Conservation (phyloP, 192 early-diverging fungal species). For the Endogone sp. region DNA sequence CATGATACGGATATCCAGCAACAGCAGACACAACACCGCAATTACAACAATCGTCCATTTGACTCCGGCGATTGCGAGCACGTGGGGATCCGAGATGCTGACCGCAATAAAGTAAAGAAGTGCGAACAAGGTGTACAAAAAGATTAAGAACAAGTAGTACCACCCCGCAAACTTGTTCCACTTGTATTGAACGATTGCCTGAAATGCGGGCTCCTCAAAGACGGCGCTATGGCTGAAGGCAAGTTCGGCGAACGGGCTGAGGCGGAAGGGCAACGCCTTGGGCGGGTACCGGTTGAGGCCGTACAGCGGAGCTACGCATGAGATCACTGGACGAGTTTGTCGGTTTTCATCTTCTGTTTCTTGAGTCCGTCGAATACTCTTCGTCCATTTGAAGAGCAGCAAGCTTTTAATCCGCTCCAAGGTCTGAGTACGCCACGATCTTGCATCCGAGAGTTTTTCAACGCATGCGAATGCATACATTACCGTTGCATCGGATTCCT, state of each 20-base stretch:
- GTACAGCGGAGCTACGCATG: neutral
- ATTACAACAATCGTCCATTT: neutral
- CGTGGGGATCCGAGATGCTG: neutral
- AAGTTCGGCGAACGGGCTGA: neutral
- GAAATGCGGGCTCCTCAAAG: neutral
- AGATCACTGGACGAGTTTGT: neutral
- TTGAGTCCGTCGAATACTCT: neutral
- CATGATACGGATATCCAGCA: neutral
- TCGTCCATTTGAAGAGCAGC: neutral
- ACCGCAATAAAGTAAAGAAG: neutral
- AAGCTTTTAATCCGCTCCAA: neutral
- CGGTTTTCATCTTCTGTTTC: neutral
- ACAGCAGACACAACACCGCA: neutral
- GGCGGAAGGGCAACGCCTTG: neutral
- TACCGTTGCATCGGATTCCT: neutral
- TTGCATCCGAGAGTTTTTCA: neutral
- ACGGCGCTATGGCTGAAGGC: neutral
- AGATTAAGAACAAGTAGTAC: neutral
- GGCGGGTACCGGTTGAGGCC: neutral
- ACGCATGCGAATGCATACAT: neutral
- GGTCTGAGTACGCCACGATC: neutral
- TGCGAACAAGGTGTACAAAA: neutral
- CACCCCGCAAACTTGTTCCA: neutral
- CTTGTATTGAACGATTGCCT: neutral
- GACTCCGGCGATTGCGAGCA: neutral